Base-by-base conservation (phyloP, 2,329 filamentous ascomycete species). In the Alternaria angustiovoidea region DNA sequence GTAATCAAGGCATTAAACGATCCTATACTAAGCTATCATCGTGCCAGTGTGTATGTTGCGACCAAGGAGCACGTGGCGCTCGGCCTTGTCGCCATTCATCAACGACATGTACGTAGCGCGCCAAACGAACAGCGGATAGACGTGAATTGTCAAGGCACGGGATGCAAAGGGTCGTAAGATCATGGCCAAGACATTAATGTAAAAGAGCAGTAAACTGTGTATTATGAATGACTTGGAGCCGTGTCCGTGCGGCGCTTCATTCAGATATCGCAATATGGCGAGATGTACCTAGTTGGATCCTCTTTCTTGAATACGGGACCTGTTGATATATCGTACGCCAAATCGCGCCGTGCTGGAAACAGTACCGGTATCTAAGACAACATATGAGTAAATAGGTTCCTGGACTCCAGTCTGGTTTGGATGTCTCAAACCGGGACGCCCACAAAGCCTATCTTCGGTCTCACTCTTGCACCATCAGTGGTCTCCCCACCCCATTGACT, bases 401-500 rank as follows among this genome's bases (percentile, higher is more conserved):
- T 7, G 3, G 28, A 34, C 16, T 22, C 28, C 41, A 30, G 20
- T 14, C 7, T 51, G 11, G 8, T 28, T 43, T 38, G 9, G 18
- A 44, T 18, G 14, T 20, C 43, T 59, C 46, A 84, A 68, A 84
- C 81, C 44, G 82, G 82, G 74, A 83, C 82, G 62, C 82, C 82
- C 51, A 78, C 77, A 65, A 82, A 81, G 32, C 81, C 81, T 57
- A 85, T 82, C 71, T 79, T 81, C 57, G 84, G 76, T 60, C 78
- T 78, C 24, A 75, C 79, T 51, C 84, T 73, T 28, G 77, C 73
- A 34, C 83, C 84, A 71, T 87, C 86, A 9, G 84, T 79, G 36
- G 77, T 82, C 79, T 97, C 94, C 5, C 86, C 84, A 16, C 86
- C 86, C 92, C 93, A 97, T 64, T 84, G 85, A 32, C 79, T 82